Conservation (phyloP, 495 filamentous ascomycete species). For the Penicillium silybi region DNA sequence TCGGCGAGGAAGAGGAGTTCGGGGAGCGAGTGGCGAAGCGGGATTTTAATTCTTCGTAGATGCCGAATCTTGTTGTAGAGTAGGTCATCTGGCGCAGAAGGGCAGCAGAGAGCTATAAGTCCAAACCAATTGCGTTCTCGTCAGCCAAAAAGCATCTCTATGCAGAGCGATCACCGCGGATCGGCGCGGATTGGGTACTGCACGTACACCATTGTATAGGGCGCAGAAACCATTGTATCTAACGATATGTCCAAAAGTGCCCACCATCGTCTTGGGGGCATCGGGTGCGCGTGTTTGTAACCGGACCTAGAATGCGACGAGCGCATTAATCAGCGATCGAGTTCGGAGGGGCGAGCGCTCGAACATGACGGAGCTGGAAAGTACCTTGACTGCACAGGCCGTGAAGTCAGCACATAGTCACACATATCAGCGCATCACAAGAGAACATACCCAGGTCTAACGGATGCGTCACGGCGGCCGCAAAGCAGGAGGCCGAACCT, state of each 20-base stretch:
- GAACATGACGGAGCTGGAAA: slow-evolving; percentile 2
- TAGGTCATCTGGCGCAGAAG: slow-evolving; percentile 89
- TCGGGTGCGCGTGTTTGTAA: slow-evolving; percentile 74
- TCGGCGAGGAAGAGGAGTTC: slow-evolving; percentile 40
- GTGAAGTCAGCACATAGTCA: slow-evolving; percentile 16
- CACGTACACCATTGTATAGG: slow-evolving; percentile 73
- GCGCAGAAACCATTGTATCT: slow-evolving; percentile 64
- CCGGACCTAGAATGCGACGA: slow-evolving; percentile 58
- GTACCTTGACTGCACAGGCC: slow-evolving; percentile 48
- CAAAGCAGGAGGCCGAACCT: slow-evolving; percentile 84
- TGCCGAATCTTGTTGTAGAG: slow-evolving; percentile 86
- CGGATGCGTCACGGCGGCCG: slow-evolving; percentile 85
- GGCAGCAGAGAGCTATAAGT: slow-evolving; percentile 74
- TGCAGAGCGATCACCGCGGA: neutral
- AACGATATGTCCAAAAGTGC: slow-evolving; percentile 75
- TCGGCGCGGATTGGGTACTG: neutral
- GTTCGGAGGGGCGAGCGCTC: slow-evolving; percentile 1
- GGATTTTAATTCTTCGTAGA: slow-evolving; percentile 88
- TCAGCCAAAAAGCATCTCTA: slow-evolving; percentile 4
- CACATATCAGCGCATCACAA: neutral
- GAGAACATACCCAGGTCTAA: slow-evolving; percentile 59
- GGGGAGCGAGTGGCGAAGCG: slow-evolving; percentile 44
- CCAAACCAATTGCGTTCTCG: slow-evolving; percentile 3
- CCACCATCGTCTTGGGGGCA: slow-evolving; percentile 69
- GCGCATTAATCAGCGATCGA: slow-evolving; percentile 14